Evolutionary conservation across 345 rosid genomes (phyloP), one percentile per base, ranked within the genome.

Genomic region (Lagerstroemia speciosa): DNA sequence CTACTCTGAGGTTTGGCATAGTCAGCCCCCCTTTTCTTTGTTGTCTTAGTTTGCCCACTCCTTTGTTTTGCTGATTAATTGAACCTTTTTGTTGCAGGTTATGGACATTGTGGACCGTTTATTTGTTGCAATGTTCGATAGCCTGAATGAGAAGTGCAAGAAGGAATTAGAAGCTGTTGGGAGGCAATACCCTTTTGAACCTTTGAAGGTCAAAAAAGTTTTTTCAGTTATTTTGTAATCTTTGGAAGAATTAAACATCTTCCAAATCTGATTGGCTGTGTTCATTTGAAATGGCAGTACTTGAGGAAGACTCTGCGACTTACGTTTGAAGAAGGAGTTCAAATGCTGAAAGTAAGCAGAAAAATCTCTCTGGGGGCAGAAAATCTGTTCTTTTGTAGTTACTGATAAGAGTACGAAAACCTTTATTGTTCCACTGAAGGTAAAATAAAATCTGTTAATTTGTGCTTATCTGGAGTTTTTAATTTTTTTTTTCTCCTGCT

Each of bases 291-390:
- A 61, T 60, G 85, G 86, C 84, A 93, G 98, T 93, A 87, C 76
- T 74, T 85, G 72, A 80, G 76, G 31, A 79, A 86, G 65, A 91
- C 99, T 62, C 62, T 88, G 72, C 76, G 88, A 22, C 80, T 94
- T 68, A 83, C 84, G 26, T 91, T 88, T 81, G 90, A 85, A 75
- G 97, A 91, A 85, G 96, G 96, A 62, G 48, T 94, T 76, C 85
- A 88, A 78, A 91, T 94, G 96, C 88, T 94, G 53, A 86, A 86
- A 92, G 96, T 93, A 81, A 68, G 17, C 36, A 53, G 31, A 19
- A 1, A 6, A 8, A 8, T 38, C 22, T 6, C 32, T 26, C 4
- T 65, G 50, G 29, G n/a, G n/a, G n/a, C n/a, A 27, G 32, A 38
- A 33, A n/a, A 20, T 19, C 24, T 65, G 8, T 34, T 41, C 0